phyloP scores from a whole-genome alignment of 441 rosid species.

The Breynia disticha region DNA sequence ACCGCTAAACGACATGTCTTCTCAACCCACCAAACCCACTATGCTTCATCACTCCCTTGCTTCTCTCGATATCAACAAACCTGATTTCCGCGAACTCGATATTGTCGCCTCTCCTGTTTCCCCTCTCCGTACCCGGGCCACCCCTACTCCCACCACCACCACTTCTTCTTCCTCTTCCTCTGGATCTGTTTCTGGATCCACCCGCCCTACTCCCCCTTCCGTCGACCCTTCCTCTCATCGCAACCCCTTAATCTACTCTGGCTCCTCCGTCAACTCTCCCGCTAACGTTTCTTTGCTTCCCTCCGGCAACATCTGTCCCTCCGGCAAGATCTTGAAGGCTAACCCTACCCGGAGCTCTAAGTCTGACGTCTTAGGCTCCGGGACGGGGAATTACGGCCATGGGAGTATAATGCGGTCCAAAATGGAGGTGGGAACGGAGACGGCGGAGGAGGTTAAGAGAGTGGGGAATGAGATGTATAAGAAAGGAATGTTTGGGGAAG shows the following conservation, averaged over 20 bases:
- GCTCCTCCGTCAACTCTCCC: conserved; percentile 49
- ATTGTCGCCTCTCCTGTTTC: conserved; percentile 94
- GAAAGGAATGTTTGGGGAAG: conserved; percentile 65
- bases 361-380: conserved; percentile 65
- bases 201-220: conserved; percentile 36
- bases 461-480: conserved; percentile 70
- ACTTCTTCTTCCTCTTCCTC: conserved; percentile 69
- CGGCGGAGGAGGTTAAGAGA: conserved; percentile 70
- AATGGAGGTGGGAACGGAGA: conserved; percentile 17
- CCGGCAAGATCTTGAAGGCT: conserved; percentile 56
- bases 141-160: conserved; percentile 30
- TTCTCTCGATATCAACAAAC: conserved; percentile 63
- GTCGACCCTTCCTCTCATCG: conserved; percentile 50
- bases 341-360: conserved; percentile 35
- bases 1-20: conserved; percentile 32
- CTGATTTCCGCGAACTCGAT: conserved; percentile 92
- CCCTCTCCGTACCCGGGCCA: conserved; percentile 49
- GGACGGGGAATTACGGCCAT: conserved; percentile 82
- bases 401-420: conserved; percentile 79
- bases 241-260: conserved; percentile 22
- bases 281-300: conserved; percentile 39
- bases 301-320: conserved; percentile 79
- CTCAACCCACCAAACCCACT: conserved; percentile 20
- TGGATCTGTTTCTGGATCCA: conserved; percentile 51
- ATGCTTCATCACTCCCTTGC: conserved; percentile 42